phyloP scores from a whole-genome alignment of 2,329 filamentous ascomycete species.

The Aspergillus quadrilineatus region DNA sequence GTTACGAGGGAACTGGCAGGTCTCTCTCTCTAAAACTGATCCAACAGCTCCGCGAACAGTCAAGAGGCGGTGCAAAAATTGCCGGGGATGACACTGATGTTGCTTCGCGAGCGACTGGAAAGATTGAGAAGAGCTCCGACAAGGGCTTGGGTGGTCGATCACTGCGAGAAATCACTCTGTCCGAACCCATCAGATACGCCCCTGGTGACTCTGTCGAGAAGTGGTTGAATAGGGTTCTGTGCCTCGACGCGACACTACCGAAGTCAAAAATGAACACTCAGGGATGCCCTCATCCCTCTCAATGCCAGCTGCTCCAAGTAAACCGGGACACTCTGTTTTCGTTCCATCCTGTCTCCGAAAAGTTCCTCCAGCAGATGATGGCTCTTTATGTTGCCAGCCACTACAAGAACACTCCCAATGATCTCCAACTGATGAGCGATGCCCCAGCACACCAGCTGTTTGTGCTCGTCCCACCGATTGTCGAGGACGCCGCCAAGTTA shows the following conservation, averaged over 20 bases:
- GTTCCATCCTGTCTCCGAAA: slow-evolving; percentile 94
- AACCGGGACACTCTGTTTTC: slow-evolving; percentile 98
- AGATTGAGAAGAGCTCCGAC: slow-evolving; percentile 63
- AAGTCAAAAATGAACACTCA: slow-evolving; percentile 69
- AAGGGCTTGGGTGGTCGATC: slow-evolving; percentile 67
- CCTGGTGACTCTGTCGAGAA: slow-evolving; percentile 89
- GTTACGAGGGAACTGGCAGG: slow-evolving; percentile 94
- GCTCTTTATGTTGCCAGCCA: slow-evolving; percentile 94
- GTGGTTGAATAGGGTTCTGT: slow-evolving; percentile 93
- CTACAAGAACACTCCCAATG: slow-evolving; percentile 97
- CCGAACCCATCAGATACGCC: slow-evolving; percentile 92
- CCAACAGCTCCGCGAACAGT: slow-evolving; percentile 93
- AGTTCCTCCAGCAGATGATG: slow-evolving; percentile 97
- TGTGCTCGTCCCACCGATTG: slow-evolving; percentile 83
- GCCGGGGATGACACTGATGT: slow-evolving; percentile 64
- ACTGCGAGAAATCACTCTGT: slow-evolving; percentile 85
- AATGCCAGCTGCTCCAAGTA: slow-evolving; percentile 89
- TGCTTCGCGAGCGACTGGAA: slow-evolving; percentile 76
- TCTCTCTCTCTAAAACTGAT: slow-evolving; percentile 95
- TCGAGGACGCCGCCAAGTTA: slow-evolving; percentile 72
- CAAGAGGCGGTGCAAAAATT: slow-evolving; percentile 61
- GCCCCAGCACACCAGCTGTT: slow-evolving; percentile 95
- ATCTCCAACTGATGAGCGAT: slow-evolving; percentile 97
- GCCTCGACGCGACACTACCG: slow-evolving; percentile 87
- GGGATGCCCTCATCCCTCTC: slow-evolving; percentile 83